Evolutionary conservation across 2,329 filamentous ascomycete species (phyloP).

Genomic region (Chaetoscypha palmicola): DNA sequence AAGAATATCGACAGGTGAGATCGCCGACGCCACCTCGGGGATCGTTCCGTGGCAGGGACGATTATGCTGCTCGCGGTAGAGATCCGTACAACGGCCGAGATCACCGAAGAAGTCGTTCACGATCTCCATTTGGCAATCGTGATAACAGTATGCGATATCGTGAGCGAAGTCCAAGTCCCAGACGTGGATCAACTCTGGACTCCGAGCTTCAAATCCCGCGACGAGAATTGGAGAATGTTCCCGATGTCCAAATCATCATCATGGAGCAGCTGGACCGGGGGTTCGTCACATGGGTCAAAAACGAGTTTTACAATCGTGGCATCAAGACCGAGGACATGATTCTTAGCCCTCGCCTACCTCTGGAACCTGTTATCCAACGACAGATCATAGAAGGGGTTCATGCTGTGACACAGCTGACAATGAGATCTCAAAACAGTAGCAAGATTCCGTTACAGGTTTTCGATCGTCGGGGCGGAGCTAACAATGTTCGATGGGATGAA

Average conservation of each 20-base stretch:
- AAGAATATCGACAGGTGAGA: constrained; percentile 59
- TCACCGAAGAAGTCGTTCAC: constrained; percentile 55
- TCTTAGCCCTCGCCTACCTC: constrained; percentile 67
- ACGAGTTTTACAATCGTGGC: constrained; percentile 62
- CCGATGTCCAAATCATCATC: constrained; percentile 83
- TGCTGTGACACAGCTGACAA: constrained; percentile 72
- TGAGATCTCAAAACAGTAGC: constrained; percentile 58
- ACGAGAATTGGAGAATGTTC: constrained; percentile 66
- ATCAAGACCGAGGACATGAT: constrained; percentile 74
- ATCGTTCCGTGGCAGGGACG: constrained; percentile 55
- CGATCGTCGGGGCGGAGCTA: constrained; percentile 65
- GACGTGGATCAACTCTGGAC: constrained; percentile 51
- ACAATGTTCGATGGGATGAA: constrained; percentile 77
- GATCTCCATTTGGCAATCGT: constrained; percentile 51
- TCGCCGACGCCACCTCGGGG: constrained; percentile 52
- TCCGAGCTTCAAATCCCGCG: constrained; percentile 59
- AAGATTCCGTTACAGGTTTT: constrained; percentile 82
- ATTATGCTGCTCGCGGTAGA: constrained; percentile 40
- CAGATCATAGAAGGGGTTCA: constrained; percentile 86
- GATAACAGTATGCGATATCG: constrained; percentile 51
- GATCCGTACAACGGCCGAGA: constrained; percentile 33
- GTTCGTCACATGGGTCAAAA: constrained; percentile 78
- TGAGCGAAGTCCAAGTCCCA: constrained; percentile 64
- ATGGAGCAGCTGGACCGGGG: constrained; percentile 70
- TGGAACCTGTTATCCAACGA: constrained; percentile 71